Evolutionary conservation across 163 green algal genomes (phyloP), one percentile per base, ranked within the genome.

Genomic region (Volvox carteri): DNA sequence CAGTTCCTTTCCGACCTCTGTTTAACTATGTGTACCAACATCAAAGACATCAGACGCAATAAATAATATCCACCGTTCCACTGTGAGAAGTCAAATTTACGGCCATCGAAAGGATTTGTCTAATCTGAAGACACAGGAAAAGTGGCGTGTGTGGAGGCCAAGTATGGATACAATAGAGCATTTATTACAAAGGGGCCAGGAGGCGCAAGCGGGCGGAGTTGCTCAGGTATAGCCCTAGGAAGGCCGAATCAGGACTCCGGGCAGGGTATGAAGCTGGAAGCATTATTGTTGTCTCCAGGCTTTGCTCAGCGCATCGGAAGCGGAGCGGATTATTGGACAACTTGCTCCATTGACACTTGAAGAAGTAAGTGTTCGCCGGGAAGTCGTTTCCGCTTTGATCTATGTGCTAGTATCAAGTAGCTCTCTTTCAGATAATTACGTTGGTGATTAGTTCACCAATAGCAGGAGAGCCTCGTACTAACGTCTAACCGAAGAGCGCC

Each of bases 281-380:
- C 54, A 28, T 5, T 11, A 8, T 25, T 30, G 28, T 65, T 8
- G 19, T 30, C 25, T 58, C 5, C 90, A 96, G 94, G 85, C 79
- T 4, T 46, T 93, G 1, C 54, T 97, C 19, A 95, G 54, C 7
- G 92, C 93, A 0, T 54, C 92, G 3, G 95, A 98, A 78, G 95
- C 95, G 11, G 94, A 96, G 76, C 93, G 88, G 2, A 87, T 97
- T 35, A 91, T 96, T 4, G 70, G 95, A 30, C 54, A 85, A 41
- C 78, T 98, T 23, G 78, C 77, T 11, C 44, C 80, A 9, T 90
- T 95, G 9, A 54, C 28, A 11, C 68, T 97, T 30, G 90, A 95
- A 37, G 92, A 97, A 73, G 94, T 95, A 48, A 56, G 89, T 75
- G 23, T 39, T 33, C 60, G 19, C 19, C 28, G n/a, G 2, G 28